phyloP scores from a whole-genome alignment of 768 basidiomycete genomes.

The Gymnopilus junonius region DNA sequence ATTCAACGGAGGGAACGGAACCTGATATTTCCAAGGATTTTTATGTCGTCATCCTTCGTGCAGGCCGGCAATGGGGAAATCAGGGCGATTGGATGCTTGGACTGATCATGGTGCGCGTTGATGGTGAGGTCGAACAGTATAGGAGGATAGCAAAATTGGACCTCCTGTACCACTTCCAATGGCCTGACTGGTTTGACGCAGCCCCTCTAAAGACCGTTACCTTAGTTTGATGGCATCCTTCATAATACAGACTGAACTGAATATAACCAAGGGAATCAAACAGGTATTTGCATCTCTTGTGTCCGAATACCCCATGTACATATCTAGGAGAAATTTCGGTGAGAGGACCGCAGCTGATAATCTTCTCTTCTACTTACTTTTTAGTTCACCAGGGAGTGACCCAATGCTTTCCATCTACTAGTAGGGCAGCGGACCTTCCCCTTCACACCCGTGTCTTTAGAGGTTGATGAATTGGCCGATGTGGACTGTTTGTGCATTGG shows the following conservation, averaged over 20 bases:
- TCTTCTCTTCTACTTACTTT: no score
- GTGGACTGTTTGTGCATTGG: no score
- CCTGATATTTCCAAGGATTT: not conserved
- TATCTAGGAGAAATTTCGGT: no score
- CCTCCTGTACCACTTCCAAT: slow-evolving; percentile 6
- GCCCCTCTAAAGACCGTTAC: slow-evolving; percentile 1
- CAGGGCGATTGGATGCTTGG: slow-evolving; percentile 15
- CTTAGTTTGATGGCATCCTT: not conserved
- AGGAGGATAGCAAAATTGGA: slow-evolving; percentile 7
- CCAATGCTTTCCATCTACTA: no score
- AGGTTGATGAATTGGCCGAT: no score
- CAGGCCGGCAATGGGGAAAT: slow-evolving; percentile 4
- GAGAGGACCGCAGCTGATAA: no score
- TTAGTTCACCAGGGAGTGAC: no score
- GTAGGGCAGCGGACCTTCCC: no score
- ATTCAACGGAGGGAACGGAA: not conserved
- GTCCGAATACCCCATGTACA: not conserved
- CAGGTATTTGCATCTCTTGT: not conserved
- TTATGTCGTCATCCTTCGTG: slow-evolving; percentile 3
- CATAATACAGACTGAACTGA: no score
- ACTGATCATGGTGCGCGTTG: slow-evolving; percentile 5
- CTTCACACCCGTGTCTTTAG: no score
- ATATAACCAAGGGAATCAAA: no score
- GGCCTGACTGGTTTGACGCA: slow-evolving; percentile 14
- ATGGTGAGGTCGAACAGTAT: not conserved